Evolutionary conservation across 805 yeast species (phyloP).

Genomic region (Candida coleopterorum): DNA sequence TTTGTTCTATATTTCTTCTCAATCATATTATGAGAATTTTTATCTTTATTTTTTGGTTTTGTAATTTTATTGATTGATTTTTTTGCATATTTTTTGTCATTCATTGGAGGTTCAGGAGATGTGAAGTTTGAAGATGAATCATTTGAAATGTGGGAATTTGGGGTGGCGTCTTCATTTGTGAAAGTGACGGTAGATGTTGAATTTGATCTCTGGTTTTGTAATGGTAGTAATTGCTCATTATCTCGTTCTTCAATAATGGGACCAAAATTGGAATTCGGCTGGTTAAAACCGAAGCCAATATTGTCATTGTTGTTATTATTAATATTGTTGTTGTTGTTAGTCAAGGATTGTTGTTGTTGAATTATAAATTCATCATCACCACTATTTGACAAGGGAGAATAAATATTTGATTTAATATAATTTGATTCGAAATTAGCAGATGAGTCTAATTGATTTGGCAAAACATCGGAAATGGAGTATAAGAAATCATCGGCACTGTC

Average conservation of each 20-base stretch:
- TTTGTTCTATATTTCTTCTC: slow-evolving; percentile 79
- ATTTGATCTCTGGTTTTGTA: slow-evolving; percentile 5
- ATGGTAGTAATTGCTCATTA: not conserved
- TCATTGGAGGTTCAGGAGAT: slow-evolving; percentile 14
- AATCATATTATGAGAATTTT: slow-evolving; percentile 71
- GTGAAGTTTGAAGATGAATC: slow-evolving; percentile 11
- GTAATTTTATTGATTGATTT: slow-evolving; percentile 1
- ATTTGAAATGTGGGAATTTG: slow-evolving; percentile 7
- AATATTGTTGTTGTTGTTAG: slow-evolving; percentile 1
- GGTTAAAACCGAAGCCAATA: not conserved
- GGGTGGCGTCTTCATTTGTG: slow-evolving; percentile 5
- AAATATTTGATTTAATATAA: slow-evolving; percentile 3
- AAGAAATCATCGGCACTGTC: slow-evolving; percentile 28
- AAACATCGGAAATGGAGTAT: slow-evolving; percentile 22
- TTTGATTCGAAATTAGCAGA: not conserved
- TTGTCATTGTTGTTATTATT: slow-evolving; percentile 1
- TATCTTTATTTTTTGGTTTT: slow-evolving; percentile 27
- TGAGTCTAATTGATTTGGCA: slow-evolving; percentile 5
- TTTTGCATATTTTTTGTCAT: not conserved
- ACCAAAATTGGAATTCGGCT: not conserved
- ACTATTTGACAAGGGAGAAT: slow-evolving; percentile 7
- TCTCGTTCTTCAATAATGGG: not conserved
- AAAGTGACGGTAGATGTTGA: slow-evolving; percentile 6
- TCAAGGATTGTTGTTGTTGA: slow-evolving; percentile 1
- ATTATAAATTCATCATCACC: slow-evolving; percentile 6